Evolutionary conservation across 2,329 filamentous ascomycete species (phyloP), one percentile per base, ranked within the genome.

Genomic region (Lithohypha guttulata): DNA sequence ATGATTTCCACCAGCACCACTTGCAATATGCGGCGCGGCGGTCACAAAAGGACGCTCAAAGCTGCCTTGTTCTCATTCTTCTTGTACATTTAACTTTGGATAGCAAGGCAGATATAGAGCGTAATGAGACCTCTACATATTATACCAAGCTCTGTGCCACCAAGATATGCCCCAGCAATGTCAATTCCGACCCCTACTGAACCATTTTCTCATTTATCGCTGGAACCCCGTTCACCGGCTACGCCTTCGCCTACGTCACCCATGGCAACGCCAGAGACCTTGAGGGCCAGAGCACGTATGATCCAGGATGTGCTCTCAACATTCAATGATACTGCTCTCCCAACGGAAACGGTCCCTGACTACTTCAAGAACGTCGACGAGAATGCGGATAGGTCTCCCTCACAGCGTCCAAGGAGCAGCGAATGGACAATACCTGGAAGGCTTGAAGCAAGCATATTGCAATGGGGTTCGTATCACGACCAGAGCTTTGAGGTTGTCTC

Each of bases 361-460:
- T 50, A 64, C n/a, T 53, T 54, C 25, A 59, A 61, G 30, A 55
- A 55, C 17, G 53, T 53, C 3, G 50, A 51, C 11, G 52, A 58
- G 13, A 43, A 44, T 13, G 44, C 48, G 26, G 31, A 33, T 17
- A 13, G 29, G 15, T 32, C 37, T 14, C 17, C 14, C 15, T 28
- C 10, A 14, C 13, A 11, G 11, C 14, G 35, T n/a, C 26, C 50
- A 8, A 55, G 55, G 31, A 59, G 58, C 4, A 53, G 58, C 9
- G 57, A 65, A 35, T 64, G 63, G 44, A 60, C 65, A 11, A 59
- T 66, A 11, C 62, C 62, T 41, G 60, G 59, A 2, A 63, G 66
- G 42, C 56, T 68, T 9, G 58, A 61, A 38, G 61, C 60, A 11
- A 68, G 64, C 2, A 55, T 66, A 42, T 64, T 67, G 47, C 56